Base-by-base conservation (phyloP, 1,139 yeast genomes). In the Lizanozyma gosingica region DNA sequence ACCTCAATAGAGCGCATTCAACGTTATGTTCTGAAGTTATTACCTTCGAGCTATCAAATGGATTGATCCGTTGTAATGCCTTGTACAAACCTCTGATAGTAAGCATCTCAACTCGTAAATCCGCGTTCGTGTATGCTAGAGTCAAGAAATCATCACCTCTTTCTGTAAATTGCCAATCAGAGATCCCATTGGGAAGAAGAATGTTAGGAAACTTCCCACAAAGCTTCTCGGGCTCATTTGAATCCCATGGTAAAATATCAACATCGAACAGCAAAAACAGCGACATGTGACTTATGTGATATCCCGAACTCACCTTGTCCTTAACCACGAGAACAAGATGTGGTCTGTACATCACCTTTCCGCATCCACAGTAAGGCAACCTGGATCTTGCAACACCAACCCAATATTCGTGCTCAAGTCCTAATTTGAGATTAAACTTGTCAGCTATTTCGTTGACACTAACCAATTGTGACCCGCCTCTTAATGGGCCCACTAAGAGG, bases 401-500 rank as follows among this genome's bases (percentile, higher is more conserved):
- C 62, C 62, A 60, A 8, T 57, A 42, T 41, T 57, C 60, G 11
- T 22, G 29, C 11, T 22, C 29, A 22, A 22, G 29, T 6, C 32
- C 61, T 41, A 4, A 52, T 51, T 15, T 37, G 29, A 2, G 59
- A 47, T 32, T 14, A 54, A 38, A 33, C 6, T 32, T 11, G 11
- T 18, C 18, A 6, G 43, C 4, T 9, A 44, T 36, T 14, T 48
- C 48, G 37, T 52, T 51, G 17, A 55, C 34, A 35, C 44, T 56
- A 15, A 53, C 37, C 46, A 59, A 42, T 16, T 54, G 56, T 2
- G 62, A 54, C 2, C 63, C 63, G 11, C 63, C 63, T 40, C 63
- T 42, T 3, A 57, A 47, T 4, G 54, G 54, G 1, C 61, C 62
- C 9, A 55, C 52, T 1, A 22, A 22, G 11, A 22, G 33, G 37